Conservation (phyloP, 306 rosid species). For the Castanea sativa region DNA sequence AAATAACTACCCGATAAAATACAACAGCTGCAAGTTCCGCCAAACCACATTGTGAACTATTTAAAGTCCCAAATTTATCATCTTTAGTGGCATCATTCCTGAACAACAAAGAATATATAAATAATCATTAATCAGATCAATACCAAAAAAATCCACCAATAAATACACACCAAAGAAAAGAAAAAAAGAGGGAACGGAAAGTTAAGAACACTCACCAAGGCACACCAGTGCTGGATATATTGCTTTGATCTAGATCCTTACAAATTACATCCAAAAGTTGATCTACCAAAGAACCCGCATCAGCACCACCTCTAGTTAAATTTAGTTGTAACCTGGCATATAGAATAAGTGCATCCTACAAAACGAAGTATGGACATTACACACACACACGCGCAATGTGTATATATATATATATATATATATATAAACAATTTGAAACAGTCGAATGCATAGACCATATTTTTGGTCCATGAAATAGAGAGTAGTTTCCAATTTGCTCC, state of each 20-base stretch:
- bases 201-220: constrained; percentile 53
- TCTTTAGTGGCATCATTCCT: constrained; percentile 79
- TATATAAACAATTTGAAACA: not conserved
- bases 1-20: constrained; percentile 59
- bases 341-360: constrained; percentile 74
- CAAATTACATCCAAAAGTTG: constrained; percentile 80
- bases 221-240: constrained; percentile 42
- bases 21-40: constrained; percentile 88
- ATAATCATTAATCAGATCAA: constrained; percentile 11
- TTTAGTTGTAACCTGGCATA: constrained; percentile 78
- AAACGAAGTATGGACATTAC: constrained; percentile 15
- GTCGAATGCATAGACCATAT: not conserved
- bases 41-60: constrained; percentile 62
- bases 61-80: constrained; percentile 77
- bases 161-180: not conserved
- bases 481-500: too few species aligned
- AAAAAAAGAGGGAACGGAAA: not conserved
- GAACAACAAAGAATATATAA: constrained; percentile 24
- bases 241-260: constrained; percentile 89
- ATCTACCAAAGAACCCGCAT: constrained; percentile 59
- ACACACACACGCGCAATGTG: not conserved
- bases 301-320: constrained; percentile 59
- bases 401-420: too few species aligned
- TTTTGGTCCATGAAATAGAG: not conserved
- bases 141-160: constrained; percentile 20